Conservation (phyloP, 2,329 filamentous ascomycete species). For the Colletotrichum zoysiae region DNA sequence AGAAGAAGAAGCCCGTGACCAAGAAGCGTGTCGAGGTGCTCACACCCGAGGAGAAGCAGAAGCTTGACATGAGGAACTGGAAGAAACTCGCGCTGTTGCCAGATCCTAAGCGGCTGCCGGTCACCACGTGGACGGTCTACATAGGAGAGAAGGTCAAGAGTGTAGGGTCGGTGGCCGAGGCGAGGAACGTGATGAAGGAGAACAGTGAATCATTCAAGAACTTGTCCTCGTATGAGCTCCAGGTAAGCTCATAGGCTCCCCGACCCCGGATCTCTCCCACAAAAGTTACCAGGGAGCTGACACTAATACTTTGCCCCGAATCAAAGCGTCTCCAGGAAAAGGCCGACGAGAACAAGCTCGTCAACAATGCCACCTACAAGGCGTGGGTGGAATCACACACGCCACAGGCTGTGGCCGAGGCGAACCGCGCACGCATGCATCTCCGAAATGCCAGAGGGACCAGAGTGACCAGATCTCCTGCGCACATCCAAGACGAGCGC, state of each 20-base stretch:
- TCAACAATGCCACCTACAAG: constrained; percentile 57
- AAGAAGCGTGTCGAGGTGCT: constrained; percentile 51
- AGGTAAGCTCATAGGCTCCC: constrained; percentile 54
- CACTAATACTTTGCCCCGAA: not conserved
- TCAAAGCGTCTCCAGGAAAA: constrained; percentile 53
- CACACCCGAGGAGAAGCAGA: constrained; percentile 55
- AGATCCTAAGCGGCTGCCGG: constrained; percentile 53
- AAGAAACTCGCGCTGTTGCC: constrained; percentile 57
- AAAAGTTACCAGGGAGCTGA: not conserved
- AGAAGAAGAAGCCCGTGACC: constrained; percentile 46
- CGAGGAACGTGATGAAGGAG: no score
- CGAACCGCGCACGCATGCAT: constrained; percentile 61
- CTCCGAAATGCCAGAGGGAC: constrained; percentile 52
- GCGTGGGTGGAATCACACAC: constrained; percentile 63
- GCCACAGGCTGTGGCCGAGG: constrained; percentile 55
- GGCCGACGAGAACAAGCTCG: constrained; percentile 55
- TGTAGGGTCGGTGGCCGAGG: constrained; percentile 43
- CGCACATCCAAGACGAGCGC: constrained; percentile 60
- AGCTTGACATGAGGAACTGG: constrained; percentile 51
- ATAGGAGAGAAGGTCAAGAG: not conserved
- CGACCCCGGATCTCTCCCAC: not conserved
- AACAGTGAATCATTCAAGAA: constrained; percentile 53
- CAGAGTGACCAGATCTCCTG: constrained; percentile 46
- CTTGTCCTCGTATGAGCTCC: constrained; percentile 55
- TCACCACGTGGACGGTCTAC: constrained; percentile 55